Conservation (phyloP, 192 early-diverging fungal species). For the Coemansia furcata region DNA sequence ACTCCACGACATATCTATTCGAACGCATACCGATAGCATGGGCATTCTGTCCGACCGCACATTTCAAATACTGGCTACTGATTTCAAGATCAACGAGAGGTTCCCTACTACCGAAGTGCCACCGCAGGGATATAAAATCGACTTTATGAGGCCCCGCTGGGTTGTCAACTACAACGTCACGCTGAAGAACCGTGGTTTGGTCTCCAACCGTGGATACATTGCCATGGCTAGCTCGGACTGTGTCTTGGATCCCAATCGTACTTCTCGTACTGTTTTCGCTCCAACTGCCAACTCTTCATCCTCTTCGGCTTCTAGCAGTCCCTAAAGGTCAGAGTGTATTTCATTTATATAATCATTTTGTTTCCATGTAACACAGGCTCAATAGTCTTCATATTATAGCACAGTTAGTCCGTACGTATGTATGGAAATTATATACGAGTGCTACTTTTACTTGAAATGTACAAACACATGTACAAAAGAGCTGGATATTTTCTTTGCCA, state of each 20-base stretch:
- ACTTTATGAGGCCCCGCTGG: slow-evolving; percentile 52
- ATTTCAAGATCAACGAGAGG: slow-evolving; percentile 49
- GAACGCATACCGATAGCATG: slow-evolving; percentile 37
- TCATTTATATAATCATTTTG: background rate
- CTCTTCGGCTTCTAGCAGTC: background rate
- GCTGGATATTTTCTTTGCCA: background rate
- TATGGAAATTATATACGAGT: background rate
- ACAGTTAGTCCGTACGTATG: background rate
- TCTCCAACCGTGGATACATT: slow-evolving; percentile 51
- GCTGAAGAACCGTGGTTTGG: slow-evolving; percentile 34
- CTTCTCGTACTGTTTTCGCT: slow-evolving; percentile 5
- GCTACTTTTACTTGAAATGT: background rate
- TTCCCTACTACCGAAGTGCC: slow-evolving; percentile 53
- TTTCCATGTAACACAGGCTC: background rate
- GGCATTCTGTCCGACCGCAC: slow-evolving; percentile 34
- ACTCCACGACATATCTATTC: slow-evolving; percentile 20
- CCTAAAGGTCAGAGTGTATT: background rate
- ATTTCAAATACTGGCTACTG: slow-evolving; percentile 42
- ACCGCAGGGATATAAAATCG: slow-evolving; percentile 43
- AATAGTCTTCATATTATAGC: background rate
- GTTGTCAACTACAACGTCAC: slow-evolving; percentile 46
- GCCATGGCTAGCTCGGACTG: slow-evolving; percentile 54
- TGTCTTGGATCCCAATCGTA: slow-evolving; percentile 39
- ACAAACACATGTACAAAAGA: background rate
- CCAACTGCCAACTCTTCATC: background rate